phyloP scores from a whole-genome alignment of 768 basidiomycete genomes.

The Dacryopinax primogenitus region DNA sequence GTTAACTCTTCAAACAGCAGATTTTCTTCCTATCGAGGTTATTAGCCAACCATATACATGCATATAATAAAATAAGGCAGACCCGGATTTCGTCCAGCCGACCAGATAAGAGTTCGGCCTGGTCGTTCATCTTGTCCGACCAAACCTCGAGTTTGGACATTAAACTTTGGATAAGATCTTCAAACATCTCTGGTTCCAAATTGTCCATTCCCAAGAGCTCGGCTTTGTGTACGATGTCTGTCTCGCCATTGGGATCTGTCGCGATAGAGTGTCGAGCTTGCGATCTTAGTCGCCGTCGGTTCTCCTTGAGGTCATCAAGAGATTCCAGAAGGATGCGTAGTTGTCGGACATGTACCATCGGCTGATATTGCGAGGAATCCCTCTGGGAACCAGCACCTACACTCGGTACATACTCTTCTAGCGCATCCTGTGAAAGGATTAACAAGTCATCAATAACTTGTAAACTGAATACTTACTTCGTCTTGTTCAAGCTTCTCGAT shows the following conservation, averaged over 20 bases:
- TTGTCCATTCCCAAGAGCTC: constrained; percentile 59
- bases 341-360: constrained; percentile 51
- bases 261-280: constrained; percentile 47
- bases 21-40: constrained; percentile 43
- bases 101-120: constrained; percentile 47
- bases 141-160: constrained; percentile 70
- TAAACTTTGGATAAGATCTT: constrained; percentile 65
- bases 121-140: constrained; percentile 40
- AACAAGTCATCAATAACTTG: neutral
- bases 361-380: constrained; percentile 32
- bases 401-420: constrained; percentile 13
- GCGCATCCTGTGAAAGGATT: constrained; percentile 4
- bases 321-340: constrained; percentile 65
- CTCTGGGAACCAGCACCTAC: constrained; percentile 14
- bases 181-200: constrained; percentile 76
- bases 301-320: constrained; percentile 50
- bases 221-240: constrained; percentile 40
- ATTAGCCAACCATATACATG: constrained; percentile 2
- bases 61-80: constrained; percentile 17
- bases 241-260: constrained; percentile 58
- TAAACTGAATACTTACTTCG: constrained; percentile 32
- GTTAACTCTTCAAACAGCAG: constrained; percentile 61
- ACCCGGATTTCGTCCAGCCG: constrained; percentile 61
- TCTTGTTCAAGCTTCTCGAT: constrained; percentile 60
- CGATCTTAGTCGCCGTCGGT: neutral